Conservation (phyloP, 257 asterid genomes). For the Jaltomata sinuosa region DNA sequence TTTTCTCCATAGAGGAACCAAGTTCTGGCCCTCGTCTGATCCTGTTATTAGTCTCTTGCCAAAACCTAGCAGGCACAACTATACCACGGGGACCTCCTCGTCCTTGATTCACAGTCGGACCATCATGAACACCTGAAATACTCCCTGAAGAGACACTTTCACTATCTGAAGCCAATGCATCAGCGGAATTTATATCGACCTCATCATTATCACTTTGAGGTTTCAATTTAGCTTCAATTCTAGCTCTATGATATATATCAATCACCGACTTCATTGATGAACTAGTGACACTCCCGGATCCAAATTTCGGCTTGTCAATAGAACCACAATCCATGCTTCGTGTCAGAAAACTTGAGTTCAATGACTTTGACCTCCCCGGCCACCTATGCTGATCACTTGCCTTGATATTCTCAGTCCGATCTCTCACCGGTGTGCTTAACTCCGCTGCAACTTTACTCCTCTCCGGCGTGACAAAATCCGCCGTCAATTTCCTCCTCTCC, state of each 20-base stretch:
- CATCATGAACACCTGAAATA: conserved; percentile 20
- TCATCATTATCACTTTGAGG: conserved; percentile 17
- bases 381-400: conserved; percentile 62
- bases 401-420: conserved; percentile 50
- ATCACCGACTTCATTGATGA: conserved; percentile 31
- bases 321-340: conserved; percentile 62
- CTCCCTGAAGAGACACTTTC: conserved; percentile 54
- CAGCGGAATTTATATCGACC: conserved; percentile 4
- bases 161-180: conserved; percentile 43
- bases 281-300: conserved; percentile 33
- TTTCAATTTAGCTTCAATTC: conserved; percentile 17
- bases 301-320: conserved; percentile 24
- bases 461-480: conserved; percentile 43
- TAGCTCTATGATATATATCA: conserved; percentile 20
- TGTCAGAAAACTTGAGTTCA: conserved; percentile 38
- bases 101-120: conserved; percentile 23
- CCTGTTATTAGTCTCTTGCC: conserved; percentile 41
- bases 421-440: conserved; percentile 33
- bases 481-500: conserved; percentile 42
- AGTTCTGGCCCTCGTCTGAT: conserved; percentile 30
- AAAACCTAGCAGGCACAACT: conserved; percentile 50
- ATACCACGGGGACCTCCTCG: conserved; percentile 41
- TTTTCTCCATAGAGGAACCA: conserved; percentile 32
- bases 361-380: conserved; percentile 73
- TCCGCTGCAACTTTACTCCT: conserved; percentile 28